phyloP scores from a whole-genome alignment of 2,329 filamentous ascomycete species.

The Arthrinium puccinioides region DNA sequence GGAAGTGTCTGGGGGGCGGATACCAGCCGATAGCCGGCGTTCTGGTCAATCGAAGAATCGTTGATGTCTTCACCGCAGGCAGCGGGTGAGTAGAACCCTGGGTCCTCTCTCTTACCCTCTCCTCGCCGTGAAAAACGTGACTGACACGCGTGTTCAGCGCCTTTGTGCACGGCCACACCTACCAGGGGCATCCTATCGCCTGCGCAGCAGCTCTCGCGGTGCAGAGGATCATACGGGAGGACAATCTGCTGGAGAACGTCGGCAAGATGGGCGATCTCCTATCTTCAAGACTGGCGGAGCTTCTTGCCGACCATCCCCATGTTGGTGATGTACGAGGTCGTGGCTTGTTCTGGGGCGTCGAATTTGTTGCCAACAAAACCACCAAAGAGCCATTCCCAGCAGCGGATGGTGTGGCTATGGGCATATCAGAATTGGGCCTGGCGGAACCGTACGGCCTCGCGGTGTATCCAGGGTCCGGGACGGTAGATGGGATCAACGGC shows the following conservation, averaged over 20 bases:
- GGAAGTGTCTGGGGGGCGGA: conserved; percentile 59
- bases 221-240: conserved; percentile 27
- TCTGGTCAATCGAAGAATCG: conserved; percentile 44
- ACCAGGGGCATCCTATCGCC: conserved; percentile 30
- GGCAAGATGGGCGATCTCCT: conserved; percentile 22
- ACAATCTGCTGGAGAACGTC: conserved; percentile 25
- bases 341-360: conserved; percentile 39
- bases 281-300: conserved; percentile 15
- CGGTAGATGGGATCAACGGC: conserved; percentile 50
- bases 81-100: conserved; percentile 19
- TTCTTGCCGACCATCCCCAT: conserved; percentile 21
- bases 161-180: conserved; percentile 54
- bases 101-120: background rate
- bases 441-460: conserved; percentile 25
- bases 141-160: conserved; percentile 24
- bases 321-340: conserved; percentile 33
- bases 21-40: conserved; percentile 56
- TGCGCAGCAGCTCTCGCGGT: conserved; percentile 31
- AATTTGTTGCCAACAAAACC: conserved; percentile 33
- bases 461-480: conserved; percentile 58
- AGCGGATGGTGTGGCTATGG: conserved; percentile 21
- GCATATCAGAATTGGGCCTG: conserved; percentile 24
- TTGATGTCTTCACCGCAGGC: conserved; percentile 32
- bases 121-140: background rate
- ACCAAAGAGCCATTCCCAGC: conserved; percentile 28